phyloP scores from a whole-genome alignment of 2,329 filamentous ascomycete genomes.

The Alternaria ethzedia region DNA sequence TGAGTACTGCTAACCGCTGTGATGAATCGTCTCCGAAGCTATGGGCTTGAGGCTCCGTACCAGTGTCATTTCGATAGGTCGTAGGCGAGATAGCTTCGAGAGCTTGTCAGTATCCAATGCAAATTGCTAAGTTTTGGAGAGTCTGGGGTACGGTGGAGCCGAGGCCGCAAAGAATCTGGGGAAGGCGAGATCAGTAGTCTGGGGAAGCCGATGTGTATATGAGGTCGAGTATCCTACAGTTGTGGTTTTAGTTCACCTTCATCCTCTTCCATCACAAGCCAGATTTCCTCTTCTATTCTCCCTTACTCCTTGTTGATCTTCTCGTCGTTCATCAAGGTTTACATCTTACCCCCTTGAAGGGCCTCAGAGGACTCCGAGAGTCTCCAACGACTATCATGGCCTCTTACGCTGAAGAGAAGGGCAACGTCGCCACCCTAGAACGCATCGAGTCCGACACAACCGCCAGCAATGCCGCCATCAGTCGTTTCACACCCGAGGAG shows the following conservation, averaged over 20 bases:
- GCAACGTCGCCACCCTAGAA: conserved; percentile 20
- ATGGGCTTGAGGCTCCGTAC: conserved; percentile 1
- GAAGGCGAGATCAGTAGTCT: conserved; percentile 11
- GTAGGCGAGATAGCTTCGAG: neutral
- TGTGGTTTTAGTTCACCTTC: neutral
- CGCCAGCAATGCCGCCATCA: conserved; percentile 23
- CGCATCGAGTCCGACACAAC: conserved; percentile 21
- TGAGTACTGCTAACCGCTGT: conserved; percentile 1
- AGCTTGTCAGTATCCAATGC: conserved; percentile 1
- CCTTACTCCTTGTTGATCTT: neutral
- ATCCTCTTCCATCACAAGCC: neutral
- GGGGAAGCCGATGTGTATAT: conserved; percentile 10
- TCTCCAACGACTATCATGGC: conserved; percentile 11
- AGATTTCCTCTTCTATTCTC: neutral
- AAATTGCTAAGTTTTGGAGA: neutral
- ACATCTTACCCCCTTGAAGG: neutral
- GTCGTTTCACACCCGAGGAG: conserved; percentile 28
- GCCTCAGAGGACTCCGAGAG: neutral
- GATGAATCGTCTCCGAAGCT: conserved; percentile 8
- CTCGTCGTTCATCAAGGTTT: neutral
- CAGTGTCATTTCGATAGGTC: neutral
- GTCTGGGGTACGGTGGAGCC: conserved; percentile 21
- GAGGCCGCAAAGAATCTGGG: conserved; percentile 12
- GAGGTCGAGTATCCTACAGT: neutral
- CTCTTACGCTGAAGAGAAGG: conserved; percentile 30